phyloP scores from a whole-genome alignment of 768 basidiomycete species.

The Cyathus striatus region DNA sequence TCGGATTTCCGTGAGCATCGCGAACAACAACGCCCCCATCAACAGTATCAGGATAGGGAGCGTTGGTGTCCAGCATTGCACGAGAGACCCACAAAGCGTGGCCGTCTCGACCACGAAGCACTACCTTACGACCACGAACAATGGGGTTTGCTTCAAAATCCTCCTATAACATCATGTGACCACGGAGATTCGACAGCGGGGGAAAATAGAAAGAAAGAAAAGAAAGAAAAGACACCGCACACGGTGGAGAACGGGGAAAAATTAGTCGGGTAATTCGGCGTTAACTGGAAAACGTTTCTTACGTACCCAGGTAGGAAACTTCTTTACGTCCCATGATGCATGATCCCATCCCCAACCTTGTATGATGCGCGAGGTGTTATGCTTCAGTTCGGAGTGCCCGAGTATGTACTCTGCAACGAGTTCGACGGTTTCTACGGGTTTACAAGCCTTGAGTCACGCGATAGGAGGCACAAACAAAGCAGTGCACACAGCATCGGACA shows the following conservation, averaged over 20 bases:
- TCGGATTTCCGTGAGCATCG: conserved; percentile 61
- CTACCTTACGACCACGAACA: conserved; percentile 63
- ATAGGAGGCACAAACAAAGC: not conserved
- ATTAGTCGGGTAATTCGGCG: too few relatives aligned
- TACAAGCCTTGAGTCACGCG: not conserved
- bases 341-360: conserved; percentile 79
- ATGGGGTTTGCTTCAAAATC: conserved; percentile 70
- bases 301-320: conserved; percentile 37
- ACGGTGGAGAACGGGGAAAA: too few relatives aligned
- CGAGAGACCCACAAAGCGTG: conserved; percentile 87
- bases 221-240: too few relatives aligned
- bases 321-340: conserved; percentile 45
- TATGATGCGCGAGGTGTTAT: conserved; percentile 43
- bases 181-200: too few relatives aligned
- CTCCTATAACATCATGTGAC: conserved; percentile 32
- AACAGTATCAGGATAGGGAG: conserved; percentile 60
- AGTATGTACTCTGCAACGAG: conserved; percentile 45
- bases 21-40: conserved; percentile 81
- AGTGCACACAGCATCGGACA: not conserved
- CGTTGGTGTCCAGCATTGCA: conserved; percentile 49
- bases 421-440: conserved; percentile 36
- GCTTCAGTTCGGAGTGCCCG: conserved; percentile 32
- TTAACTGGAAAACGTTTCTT: too few relatives aligned
- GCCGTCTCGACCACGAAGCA: conserved; percentile 81
- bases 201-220: too few relatives aligned